Evolutionary conservation across 305 asterid species (phyloP).

Genomic region (Solanum hybrid): DNA sequence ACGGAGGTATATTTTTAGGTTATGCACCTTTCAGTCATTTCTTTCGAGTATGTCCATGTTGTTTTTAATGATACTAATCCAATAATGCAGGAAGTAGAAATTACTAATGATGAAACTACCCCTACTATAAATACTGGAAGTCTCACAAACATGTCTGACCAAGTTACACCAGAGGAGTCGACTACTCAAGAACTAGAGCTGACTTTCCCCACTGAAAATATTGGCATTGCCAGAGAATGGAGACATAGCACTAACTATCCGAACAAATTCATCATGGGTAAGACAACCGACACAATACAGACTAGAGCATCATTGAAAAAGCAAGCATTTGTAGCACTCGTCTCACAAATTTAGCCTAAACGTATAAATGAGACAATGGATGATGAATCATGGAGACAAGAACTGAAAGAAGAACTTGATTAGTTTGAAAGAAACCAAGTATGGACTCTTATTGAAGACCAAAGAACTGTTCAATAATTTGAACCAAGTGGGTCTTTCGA

Average conservation of each 20-base stretch:
- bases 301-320: background rate
- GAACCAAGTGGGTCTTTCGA: background rate
- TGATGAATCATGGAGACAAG: background rate
- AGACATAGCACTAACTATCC: background rate
- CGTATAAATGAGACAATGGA: background rate
- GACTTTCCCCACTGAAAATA: background rate
- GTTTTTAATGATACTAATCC: background rate
- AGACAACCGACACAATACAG: background rate
- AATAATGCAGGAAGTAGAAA: background rate
- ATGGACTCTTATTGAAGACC: background rate
- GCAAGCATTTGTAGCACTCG: background rate
- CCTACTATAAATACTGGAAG: background rate
- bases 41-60: too few species aligned
- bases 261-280: background rate
- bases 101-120: background rate
- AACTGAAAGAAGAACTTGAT: background rate
- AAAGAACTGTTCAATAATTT: too few species aligned
- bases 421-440: background rate
- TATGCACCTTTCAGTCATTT: background rate
- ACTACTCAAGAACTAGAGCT: background rate
- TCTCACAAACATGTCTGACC: background rate
- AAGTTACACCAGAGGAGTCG: background rate
- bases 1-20: background rate
- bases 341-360: background rate
- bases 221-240: background rate